A percentile compares a stretch with the other conserved stretches of the same genome.
phyloP scores from a whole-genome alignment of 495 filamentous ascomycete species.

The Jackrogersella multiformis region DNA sequence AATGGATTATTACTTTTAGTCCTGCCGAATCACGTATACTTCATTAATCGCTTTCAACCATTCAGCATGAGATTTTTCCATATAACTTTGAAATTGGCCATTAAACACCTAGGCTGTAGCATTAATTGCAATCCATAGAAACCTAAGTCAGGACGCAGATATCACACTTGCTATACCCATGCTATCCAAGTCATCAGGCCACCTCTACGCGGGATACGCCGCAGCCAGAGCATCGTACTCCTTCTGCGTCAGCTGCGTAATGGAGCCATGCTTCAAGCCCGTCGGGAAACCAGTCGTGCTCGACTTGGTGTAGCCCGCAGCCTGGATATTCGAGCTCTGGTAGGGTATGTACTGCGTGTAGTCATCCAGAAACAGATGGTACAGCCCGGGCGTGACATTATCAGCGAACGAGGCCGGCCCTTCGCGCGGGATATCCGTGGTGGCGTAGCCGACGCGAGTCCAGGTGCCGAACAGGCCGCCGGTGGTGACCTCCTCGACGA shows the following conservation, averaged over 20 bases:
- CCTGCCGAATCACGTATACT: too few species aligned
- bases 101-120: too few species aligned
- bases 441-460: constrained; percentile 43
- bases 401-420: constrained; percentile 51
- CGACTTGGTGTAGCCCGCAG: constrained; percentile 39
- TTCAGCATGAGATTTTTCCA: too few species aligned
- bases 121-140: too few species aligned
- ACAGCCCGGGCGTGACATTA: constrained; percentile 45
- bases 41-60: too few species aligned
- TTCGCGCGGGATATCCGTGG: constrained; percentile 40
- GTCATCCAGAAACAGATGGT: constrained; percentile 49
- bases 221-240: constrained; percentile 45
- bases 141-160: too few species aligned
- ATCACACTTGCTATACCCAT: neutral
- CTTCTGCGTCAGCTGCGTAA: constrained; percentile 45
- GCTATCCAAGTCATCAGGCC: neutral
- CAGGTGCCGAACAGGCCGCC: constrained; percentile 53
- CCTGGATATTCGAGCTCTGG: constrained; percentile 39
- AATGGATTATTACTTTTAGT: too few species aligned
- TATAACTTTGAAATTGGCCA: too few species aligned
- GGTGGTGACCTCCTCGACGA: constrained; percentile 46
- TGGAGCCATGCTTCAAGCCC: constrained; percentile 49
- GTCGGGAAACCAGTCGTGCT: constrained; percentile 42
- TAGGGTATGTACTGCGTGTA: constrained; percentile 51
- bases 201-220: constrained; percentile 38